A percentile compares a stretch with the other conserved stretches of the same genome.
Evolutionary conservation across 345 rosid genomes (phyloP).

Genomic region (Acer negundo): DNA sequence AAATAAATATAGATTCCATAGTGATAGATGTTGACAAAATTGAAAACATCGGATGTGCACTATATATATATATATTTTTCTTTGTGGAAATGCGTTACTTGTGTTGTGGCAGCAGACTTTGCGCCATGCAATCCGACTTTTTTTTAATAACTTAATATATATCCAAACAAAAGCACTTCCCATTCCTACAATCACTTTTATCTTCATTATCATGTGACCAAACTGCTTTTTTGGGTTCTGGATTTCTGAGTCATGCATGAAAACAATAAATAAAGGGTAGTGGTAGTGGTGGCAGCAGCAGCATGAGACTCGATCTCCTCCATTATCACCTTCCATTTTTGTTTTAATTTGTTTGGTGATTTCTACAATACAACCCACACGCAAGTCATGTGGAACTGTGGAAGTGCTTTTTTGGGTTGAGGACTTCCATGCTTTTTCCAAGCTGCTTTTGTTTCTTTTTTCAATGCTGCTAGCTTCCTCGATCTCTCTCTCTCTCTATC

Average conservation of each 20-base stretch:
- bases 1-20: no score
- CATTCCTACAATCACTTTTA: not conserved
- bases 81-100: no score
- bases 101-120: constrained; percentile 19
- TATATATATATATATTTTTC: no score
- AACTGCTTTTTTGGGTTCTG: not conserved
- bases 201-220: not conserved
- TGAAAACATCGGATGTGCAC: no score
- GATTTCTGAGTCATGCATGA: constrained; percentile 4
- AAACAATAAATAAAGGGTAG: not conserved
- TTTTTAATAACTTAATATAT: not conserved
- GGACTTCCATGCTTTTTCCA: no score
- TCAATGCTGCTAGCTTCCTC: no score
- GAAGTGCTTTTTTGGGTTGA: not conserved
- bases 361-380: constrained; percentile 11
- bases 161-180: not conserved
- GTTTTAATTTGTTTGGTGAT: no score
- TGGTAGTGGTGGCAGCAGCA: not conserved
- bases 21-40: no score
- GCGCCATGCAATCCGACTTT: constrained; percentile 16
- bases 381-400: constrained; percentile 31
- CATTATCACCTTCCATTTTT: no score
- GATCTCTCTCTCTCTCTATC: no score
- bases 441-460: no score
- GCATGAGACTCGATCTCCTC: constrained; percentile 3